Conservation (phyloP, 202 grass and related monocot genomes). For the Alloteropsis angusta region DNA sequence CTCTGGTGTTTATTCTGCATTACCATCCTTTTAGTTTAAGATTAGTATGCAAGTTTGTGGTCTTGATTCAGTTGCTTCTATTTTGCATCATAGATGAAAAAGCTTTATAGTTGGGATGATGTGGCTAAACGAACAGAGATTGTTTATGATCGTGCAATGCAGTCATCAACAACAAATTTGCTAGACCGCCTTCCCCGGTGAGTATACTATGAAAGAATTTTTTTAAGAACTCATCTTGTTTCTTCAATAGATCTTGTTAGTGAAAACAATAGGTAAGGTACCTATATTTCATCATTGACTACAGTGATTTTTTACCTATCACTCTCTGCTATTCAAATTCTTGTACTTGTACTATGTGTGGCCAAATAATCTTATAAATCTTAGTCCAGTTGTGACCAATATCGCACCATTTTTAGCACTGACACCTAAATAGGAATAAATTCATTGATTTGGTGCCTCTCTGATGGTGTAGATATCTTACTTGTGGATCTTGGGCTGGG, state of each 20-base stretch:
- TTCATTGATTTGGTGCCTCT: background rate
- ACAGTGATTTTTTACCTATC: background rate
- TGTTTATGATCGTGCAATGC: conserved; percentile 61
- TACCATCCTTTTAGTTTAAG: background rate
- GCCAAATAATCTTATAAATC: background rate
- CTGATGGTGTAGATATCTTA: conserved; percentile 53
- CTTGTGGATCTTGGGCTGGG: conserved; percentile 82
- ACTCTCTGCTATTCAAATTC: background rate
- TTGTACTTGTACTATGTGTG: background rate
- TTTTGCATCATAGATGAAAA: conserved; percentile 56
- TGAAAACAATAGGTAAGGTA: background rate
- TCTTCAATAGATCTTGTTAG: too few relatives aligned
- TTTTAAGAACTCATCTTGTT: background rate
- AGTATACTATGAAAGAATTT: background rate
- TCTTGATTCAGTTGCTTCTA: conserved; percentile 8
- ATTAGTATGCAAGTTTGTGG: background rate
- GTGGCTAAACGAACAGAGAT: conserved; percentile 84
- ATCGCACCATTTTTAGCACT: background rate
- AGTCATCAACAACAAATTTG: conserved; percentile 42
- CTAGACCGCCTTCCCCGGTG: conserved; percentile 63
- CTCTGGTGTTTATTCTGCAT: too few relatives aligned
- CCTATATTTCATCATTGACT: background rate
- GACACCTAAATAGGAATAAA: background rate
- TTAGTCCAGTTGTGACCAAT: background rate
- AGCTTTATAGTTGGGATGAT: conserved; percentile 88